A percentile compares a stretch with the other conserved stretches of the same genome.
phyloP scores from a whole-genome alignment of 2,329 filamentous ascomycete genomes.

The Aspergillus ochraceus region DNA sequence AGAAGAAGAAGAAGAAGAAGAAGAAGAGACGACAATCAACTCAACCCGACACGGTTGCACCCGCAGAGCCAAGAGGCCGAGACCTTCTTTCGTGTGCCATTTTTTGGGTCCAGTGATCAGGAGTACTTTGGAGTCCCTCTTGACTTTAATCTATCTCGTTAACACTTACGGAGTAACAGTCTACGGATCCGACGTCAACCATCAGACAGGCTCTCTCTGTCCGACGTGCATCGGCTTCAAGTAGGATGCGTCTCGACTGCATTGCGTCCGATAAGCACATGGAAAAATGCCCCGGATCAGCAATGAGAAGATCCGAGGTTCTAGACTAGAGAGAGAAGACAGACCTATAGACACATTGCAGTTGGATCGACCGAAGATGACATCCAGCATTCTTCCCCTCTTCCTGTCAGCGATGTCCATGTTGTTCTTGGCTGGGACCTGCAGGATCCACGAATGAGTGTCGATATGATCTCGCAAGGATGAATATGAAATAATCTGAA shows the following conservation, averaged over 20 bases:
- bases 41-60: background rate
- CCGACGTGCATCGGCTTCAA: background rate
- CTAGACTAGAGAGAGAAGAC: slow-evolving; percentile 5
- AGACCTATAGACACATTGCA: background rate
- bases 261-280: background rate
- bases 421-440: background rate
- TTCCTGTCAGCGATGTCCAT: background rate
- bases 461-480: background rate
- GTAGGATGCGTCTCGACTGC: background rate
- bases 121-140: background rate
- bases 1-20: background rate
- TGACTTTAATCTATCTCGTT: background rate
- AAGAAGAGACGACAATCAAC: background rate
- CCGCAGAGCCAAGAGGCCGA: background rate
- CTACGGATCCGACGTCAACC: too few relatives aligned
- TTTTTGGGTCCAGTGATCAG: background rate
- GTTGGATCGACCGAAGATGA: background rate
- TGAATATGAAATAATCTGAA: background rate
- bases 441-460: background rate
- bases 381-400: background rate
- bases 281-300: slow-evolving; percentile 7
- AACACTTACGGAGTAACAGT: too few relatives aligned
- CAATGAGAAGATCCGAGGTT: slow-evolving; percentile 12
- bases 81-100: background rate
- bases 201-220: too few relatives aligned